A percentile compares a stretch with the other conserved stretches of the same genome.
These are phyloP conservation scores for Cyberlindnera subsufficiens DNA, from an alignment of 805 yeast species.

Conservation along the genomic window DNA sequence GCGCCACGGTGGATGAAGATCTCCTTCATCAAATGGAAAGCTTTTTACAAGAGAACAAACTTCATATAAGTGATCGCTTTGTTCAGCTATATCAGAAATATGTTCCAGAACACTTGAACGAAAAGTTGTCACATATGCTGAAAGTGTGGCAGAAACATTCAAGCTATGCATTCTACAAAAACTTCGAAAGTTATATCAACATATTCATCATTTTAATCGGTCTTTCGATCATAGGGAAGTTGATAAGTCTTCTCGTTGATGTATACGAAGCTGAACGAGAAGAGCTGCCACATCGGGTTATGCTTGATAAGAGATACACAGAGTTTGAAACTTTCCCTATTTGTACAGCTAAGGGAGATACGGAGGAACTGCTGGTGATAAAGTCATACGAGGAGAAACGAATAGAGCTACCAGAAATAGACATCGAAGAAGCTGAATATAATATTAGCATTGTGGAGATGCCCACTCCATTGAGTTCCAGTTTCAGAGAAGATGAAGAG, in stretches of 20 bases:
- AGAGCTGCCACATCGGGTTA: background rate
- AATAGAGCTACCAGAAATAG: background rate
- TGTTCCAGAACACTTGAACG: conserved; percentile 3
- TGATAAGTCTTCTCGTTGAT: background rate
- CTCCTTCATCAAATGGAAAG: no score
- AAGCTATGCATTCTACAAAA: conserved; percentile 7
- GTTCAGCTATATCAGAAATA: conserved; percentile 2
- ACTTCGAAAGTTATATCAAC: conserved; percentile 2
- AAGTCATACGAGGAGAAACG: conserved; percentile 3
- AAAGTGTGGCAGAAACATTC: conserved; percentile 5
- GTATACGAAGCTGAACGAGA: background rate
- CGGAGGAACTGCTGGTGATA: conserved; percentile 8
- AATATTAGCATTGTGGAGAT: background rate
- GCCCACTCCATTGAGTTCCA: background rate
- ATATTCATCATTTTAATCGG: conserved; percentile 1
- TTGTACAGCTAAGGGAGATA: conserved; percentile 10
- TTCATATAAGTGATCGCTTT: no score
- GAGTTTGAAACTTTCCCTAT: conserved; percentile 11
- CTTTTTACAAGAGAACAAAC: no score
- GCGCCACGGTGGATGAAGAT: no score
- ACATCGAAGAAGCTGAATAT: background rate
- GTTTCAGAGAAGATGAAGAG: background rate
- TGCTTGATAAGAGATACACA: conserved; percentile 4
- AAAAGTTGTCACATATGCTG: background rate
- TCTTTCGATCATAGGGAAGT: background rate